Conservation (phyloP, 2,329 filamentous ascomycete genomes). For the Colletotrichum sidae region DNA sequence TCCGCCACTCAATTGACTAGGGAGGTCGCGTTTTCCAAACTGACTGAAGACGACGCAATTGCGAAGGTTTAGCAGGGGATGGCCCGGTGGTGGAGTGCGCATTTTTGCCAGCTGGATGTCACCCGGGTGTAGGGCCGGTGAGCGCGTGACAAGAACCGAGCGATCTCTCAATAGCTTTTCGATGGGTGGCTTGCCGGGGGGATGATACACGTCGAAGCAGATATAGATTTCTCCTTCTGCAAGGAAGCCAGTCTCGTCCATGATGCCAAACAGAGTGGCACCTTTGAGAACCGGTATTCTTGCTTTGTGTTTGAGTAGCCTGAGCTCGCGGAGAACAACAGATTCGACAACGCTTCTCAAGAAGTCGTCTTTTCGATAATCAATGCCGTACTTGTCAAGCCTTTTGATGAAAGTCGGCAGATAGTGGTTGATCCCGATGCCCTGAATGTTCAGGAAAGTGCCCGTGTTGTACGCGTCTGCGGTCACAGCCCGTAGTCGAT, state of each 20-base stretch:
- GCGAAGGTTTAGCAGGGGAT: slow-evolving; percentile 69
- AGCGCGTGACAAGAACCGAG: slow-evolving; percentile 76
- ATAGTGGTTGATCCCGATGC: slow-evolving; percentile 69
- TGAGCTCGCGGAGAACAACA: slow-evolving; percentile 75
- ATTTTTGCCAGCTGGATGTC: slow-evolving; percentile 78
- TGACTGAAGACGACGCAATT: slow-evolving; percentile 87
- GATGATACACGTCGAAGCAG: slow-evolving; percentile 51
- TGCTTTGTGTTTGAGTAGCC: slow-evolving; percentile 81
- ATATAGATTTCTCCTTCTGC: slow-evolving; percentile 77
- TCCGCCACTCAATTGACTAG: slow-evolving; percentile 82
- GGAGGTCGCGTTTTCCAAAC: slow-evolving; percentile 77
- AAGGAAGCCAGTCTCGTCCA: slow-evolving; percentile 82
- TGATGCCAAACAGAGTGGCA: slow-evolving; percentile 82
- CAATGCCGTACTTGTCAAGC: slow-evolving; percentile 67
- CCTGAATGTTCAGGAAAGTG: slow-evolving; percentile 71
- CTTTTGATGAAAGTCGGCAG: slow-evolving; percentile 72
- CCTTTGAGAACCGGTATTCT: slow-evolving; percentile 78
- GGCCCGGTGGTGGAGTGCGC: slow-evolving; percentile 68
- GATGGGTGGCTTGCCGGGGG: slow-evolving; percentile 37
- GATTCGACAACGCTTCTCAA: slow-evolving; percentile 78
- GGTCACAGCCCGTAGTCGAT: slow-evolving; percentile 69
- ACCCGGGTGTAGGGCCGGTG: slow-evolving; percentile 83
- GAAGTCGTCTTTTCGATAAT: slow-evolving; percentile 77
- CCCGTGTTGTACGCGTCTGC: slow-evolving; percentile 70
- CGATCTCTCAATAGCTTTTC: slow-evolving; percentile 49